phyloP scores from a whole-genome alignment of 1,139 yeast species.

The Yamadazyma sp. region DNA sequence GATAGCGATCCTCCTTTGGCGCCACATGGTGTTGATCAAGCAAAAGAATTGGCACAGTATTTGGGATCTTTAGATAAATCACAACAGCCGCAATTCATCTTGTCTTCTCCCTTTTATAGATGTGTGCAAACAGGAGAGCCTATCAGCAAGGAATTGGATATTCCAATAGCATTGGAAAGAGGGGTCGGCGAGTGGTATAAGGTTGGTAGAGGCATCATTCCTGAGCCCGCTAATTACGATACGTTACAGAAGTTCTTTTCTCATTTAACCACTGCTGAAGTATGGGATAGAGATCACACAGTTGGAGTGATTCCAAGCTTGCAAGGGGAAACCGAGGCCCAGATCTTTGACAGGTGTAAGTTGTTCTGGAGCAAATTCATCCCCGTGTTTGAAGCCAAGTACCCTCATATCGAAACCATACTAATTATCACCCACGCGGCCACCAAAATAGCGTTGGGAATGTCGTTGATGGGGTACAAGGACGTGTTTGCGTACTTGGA shows the following conservation, averaged over 20 bases:
- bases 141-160: slow-evolving; percentile 52
- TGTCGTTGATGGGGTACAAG: slow-evolving; percentile 55
- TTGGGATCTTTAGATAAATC: slow-evolving; percentile 33
- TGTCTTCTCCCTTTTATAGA: slow-evolving; percentile 84
- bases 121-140: slow-evolving; percentile 83
- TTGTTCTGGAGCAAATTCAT: slow-evolving; percentile 52
- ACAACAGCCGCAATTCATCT: slow-evolving; percentile 60
- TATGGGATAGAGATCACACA: slow-evolving; percentile 46
- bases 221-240: slow-evolving; percentile 57
- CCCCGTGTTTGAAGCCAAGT: slow-evolving; percentile 47
- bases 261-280: slow-evolving; percentile 37
- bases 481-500: slow-evolving; percentile 53
- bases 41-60: slow-evolving; percentile 65
- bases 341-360: slow-evolving; percentile 56
- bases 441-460: slow-evolving; percentile 74
- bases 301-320: slow-evolving; percentile 51
- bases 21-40: slow-evolving; percentile 77
- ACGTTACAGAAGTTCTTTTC: slow-evolving; percentile 49
- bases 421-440: slow-evolving; percentile 82
- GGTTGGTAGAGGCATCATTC: slow-evolving; percentile 52
- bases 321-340: slow-evolving; percentile 65
- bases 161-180: slow-evolving; percentile 63
- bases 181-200: slow-evolving; percentile 78
- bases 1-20: slow-evolving; percentile 82
- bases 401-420: slow-evolving; percentile 56